Evolutionary conservation across 2,329 filamentous ascomycete genomes (phyloP), one percentile per base, ranked within the genome.

Genomic region (Zymoseptoria tritici): DNA sequence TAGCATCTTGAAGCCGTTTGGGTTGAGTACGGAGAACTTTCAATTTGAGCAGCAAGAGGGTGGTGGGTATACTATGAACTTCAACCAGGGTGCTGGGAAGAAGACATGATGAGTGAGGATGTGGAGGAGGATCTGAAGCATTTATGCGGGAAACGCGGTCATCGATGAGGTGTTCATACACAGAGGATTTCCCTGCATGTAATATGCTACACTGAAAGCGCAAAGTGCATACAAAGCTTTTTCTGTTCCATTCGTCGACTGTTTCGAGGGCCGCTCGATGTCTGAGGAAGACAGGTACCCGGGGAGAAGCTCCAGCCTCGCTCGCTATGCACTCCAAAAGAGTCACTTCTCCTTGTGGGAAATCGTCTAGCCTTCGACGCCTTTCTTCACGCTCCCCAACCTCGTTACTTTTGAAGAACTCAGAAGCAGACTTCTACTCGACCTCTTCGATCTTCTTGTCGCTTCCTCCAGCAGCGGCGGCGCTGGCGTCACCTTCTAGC

Each of bases 41-140:
- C 86, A 96, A 64, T 95, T 97, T 81, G 85, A 97, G 75, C 93
- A 97, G 70, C 89, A 93, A 68, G 88, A 87, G 63, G 89, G 87
- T 0, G 94, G 94, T 1, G 92, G 91, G 0, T 97, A 97, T 76
- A 96, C 89, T 75, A 89, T 99, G 87, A 93, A 92, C 66, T 96
- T 97, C 69, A 79, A 82, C 50, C 81, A 84, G 68, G 71, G 70
- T 60, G 62, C 62, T 42, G 64, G 59, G 13, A 67, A 64, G 62
- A 64, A 66, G 52, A 60, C 26, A 61, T 13, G 24, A 52, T 31
- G 49, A 49, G 9, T 9, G 3, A 22, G 36, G 29, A n/a, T n/a
- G 19, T 1, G 22, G 5, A n/a, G n/a, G n/a, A n/a, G n/a, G n/a
- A n/a, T n/a, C n/a, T 1, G 11, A 20, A 20, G 49, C 19, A 21